Conservation (phyloP, 495 filamentous ascomycete genomes). For the Jackrogersella minutella region DNA sequence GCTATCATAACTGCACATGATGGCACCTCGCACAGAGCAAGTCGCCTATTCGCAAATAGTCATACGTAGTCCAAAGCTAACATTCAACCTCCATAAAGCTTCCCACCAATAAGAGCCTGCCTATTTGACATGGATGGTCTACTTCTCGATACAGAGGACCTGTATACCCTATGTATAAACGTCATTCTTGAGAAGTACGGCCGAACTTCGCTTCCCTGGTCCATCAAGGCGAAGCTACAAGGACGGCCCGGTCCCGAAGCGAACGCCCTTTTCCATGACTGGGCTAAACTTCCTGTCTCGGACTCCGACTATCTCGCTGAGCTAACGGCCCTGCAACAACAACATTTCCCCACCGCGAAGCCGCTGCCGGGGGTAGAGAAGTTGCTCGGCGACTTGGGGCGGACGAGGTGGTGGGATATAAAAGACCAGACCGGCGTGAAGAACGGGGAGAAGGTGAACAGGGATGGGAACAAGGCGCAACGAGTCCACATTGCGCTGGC, state of each 20-base stretch:
- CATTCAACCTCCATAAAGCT: slow-evolving; percentile 51
- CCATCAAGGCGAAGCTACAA: slow-evolving; percentile 92
- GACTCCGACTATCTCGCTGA: slow-evolving; percentile 68
- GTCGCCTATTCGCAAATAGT: slow-evolving; percentile 15
- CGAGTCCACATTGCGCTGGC: slow-evolving; percentile 85
- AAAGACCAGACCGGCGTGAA: slow-evolving; percentile 28
- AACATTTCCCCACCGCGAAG: slow-evolving; percentile 75
- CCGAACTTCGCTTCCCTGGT: slow-evolving; percentile 81
- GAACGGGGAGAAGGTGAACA: slow-evolving; percentile 22
- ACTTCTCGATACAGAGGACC: slow-evolving; percentile 91
- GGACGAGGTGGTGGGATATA: slow-evolving; percentile 55
- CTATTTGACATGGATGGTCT: slow-evolving; percentile 99
- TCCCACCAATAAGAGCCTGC: slow-evolving; percentile 85
- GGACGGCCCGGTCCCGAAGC: slow-evolving; percentile 83
- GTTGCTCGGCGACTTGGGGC: slow-evolving; percentile 66
- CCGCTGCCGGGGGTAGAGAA: slow-evolving; percentile 80
- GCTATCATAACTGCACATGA: slow-evolving; percentile 28
- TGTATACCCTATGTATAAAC: slow-evolving; percentile 86
- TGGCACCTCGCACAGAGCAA: slow-evolving; percentile 55
- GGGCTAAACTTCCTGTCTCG: slow-evolving; percentile 86
- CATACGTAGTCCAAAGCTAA: slow-evolving; percentile 13
- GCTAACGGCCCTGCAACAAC: slow-evolving; percentile 65
- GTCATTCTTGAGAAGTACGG: slow-evolving; percentile 76
- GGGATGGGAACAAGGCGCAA: slow-evolving; percentile 46
- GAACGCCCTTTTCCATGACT: slow-evolving; percentile 63